Percentiles rank a stretch among this genome's conserved stretches.
These are phyloP conservation scores for Euphorbia lathyris DNA, from an alignment of 345 rosid species.

Conservation along the genomic window DNA sequence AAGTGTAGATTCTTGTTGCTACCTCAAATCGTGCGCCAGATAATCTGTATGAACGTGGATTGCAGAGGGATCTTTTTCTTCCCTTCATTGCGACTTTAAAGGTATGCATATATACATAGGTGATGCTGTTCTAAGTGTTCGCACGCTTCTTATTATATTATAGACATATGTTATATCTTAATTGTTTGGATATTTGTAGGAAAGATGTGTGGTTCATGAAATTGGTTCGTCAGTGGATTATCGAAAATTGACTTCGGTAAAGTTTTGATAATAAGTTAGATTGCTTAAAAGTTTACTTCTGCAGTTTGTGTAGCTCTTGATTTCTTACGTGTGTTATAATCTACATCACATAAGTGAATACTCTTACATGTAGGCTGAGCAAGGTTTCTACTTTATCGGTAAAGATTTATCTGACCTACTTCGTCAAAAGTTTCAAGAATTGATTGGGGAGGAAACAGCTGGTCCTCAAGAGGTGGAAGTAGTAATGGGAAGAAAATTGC, in stretches of 20 bases:
- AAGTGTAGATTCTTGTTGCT: slow-evolving; percentile 80
- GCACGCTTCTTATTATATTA: neutral
- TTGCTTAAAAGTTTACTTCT: slow-evolving; percentile 1
- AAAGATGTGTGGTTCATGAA: slow-evolving; percentile 73
- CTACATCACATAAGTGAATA: neutral
- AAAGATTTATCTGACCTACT: slow-evolving; percentile 51
- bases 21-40: slow-evolving; percentile 99
- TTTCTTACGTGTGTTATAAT: neutral
- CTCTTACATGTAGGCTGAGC: slow-evolving; percentile 56
- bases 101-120: slow-evolving; percentile 34
- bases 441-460: slow-evolving; percentile 55
- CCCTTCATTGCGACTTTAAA: slow-evolving; percentile 84
- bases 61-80: slow-evolving; percentile 94
- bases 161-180: slow-evolving; percentile 10
- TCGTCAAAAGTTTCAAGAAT: slow-evolving; percentile 61
- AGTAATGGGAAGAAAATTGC: slow-evolving; percentile 83
- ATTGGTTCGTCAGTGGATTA: slow-evolving; percentile 89
- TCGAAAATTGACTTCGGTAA: slow-evolving; percentile 86
- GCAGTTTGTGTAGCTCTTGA: slow-evolving; percentile 13
- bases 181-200: slow-evolving; percentile 42
- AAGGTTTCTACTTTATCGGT: slow-evolving; percentile 91
- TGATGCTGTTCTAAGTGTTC: neutral
- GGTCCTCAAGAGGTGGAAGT: slow-evolving; percentile 75
- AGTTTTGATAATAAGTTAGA: slow-evolving; percentile 3
- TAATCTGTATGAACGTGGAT: slow-evolving; percentile 94